Evolutionary conservation across 225 moss, liverwort and hornwort species (phyloP).

Genomic region (Climacium dendroides): DNA sequence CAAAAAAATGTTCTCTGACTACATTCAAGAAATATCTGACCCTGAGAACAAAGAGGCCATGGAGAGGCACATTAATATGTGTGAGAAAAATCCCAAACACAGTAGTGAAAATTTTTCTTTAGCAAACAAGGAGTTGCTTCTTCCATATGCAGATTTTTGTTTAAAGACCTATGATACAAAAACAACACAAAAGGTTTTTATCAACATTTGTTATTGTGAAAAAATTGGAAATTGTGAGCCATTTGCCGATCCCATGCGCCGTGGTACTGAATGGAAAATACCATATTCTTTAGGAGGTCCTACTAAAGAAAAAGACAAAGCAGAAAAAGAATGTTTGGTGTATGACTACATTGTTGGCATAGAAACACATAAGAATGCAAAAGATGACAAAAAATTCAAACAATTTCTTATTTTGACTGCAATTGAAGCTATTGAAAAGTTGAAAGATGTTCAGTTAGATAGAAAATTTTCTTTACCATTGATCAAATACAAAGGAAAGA

Average conservation of each 20-base stretch:
- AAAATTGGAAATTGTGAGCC: constrained; percentile 42
- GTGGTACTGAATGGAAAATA: constrained; percentile 59
- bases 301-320: constrained; percentile 41
- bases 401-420: constrained; percentile 57
- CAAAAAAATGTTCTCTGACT: constrained; percentile 47
- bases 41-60: constrained; percentile 32
- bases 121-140: constrained; percentile 37
- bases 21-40: constrained; percentile 53
- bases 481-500: constrained; percentile 55
- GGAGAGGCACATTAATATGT: constrained; percentile 4
- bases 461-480: constrained; percentile 27
- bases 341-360: constrained; percentile 57
- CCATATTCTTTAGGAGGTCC: constrained; percentile 61
- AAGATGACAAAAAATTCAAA: constrained; percentile 29
- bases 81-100: not conserved
- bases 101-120: not conserved
- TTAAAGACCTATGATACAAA: constrained; percentile 40
- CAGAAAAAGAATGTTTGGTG: constrained; percentile 38
- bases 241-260: constrained; percentile 17
- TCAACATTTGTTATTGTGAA: constrained; percentile 64
- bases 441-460: constrained; percentile 23
- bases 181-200: constrained; percentile 50
- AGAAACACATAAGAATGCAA: constrained; percentile 27
- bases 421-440: constrained; percentile 53
- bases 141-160: constrained; percentile 45